Evolutionary conservation across 805 yeast genomes (phyloP), one percentile per base, ranked within the genome.

Genomic region (Alloascoidea africana): DNA sequence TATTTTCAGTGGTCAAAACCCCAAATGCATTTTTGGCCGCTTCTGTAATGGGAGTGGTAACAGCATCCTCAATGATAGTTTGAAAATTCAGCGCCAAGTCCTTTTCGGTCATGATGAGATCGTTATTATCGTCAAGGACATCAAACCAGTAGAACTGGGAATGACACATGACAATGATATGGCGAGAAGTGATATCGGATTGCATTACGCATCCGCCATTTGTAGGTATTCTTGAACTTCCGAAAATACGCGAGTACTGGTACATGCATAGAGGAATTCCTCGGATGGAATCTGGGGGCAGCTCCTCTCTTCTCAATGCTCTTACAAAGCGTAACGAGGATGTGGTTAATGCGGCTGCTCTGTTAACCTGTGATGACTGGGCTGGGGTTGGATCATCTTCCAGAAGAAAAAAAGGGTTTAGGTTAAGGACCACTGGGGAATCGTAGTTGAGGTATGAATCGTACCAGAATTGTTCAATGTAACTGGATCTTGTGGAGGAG

Each of bases 131-230:
- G 55, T 85, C 93, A 47, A 86, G 61, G 2, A 86, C 96, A 52
- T 86, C 94, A 53, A 86, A 86, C 95, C 96, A 86, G 59, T 86
- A 86, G 55, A 85, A 83, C 56, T 86, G 95, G 2, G 94, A 81
- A 50, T 81, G 76, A 44, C 84, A 76, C 54, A 84, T 60, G 13
- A 86, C 87, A 5, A 84, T 77, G 27, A 86, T 73, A 55, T 86
- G 96, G 49, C 75, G 79, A 2, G 91, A 75, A 6, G 73, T 62
- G 4, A 66, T 53, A 55, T 83, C 94, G 1, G 83, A 70, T 56
- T 85, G 94, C 76, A 86, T 74, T 39, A 81, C 73, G 55, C 96
- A 86, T 2, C 94, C 93, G 2, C 71, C 66, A 16, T 68, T 65
- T 1, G 91, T 78, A 35, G 96, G 95, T 43, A 86, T 79, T 52